A percentile compares a stretch with the other conserved stretches of the same genome.
phyloP scores from a whole-genome alignment of 768 basidiomycete genomes.

The Podaxis sp. region DNA sequence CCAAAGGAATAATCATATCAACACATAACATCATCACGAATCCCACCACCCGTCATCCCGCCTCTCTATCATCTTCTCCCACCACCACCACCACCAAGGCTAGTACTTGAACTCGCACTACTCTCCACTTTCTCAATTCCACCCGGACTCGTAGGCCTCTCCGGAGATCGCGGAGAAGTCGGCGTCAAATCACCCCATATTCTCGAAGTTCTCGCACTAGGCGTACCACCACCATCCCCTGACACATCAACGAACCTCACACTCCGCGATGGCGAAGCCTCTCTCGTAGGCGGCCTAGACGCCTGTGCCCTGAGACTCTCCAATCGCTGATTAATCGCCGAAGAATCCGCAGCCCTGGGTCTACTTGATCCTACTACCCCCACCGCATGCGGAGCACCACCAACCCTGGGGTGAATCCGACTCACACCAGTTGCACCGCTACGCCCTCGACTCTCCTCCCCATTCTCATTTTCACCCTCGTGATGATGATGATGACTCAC shows the following conservation, averaged over 20 bases:
- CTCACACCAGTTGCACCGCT: constrained; percentile 8
- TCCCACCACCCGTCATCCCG: neutral
- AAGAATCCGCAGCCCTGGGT: constrained; percentile 22
- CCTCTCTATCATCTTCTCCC: neutral
- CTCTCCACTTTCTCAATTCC: constrained; percentile 5
- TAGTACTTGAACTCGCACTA: neutral
- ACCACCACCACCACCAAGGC: neutral
- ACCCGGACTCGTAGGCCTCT: neutral
- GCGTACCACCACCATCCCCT: neutral
- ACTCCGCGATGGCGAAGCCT: constrained; percentile 41
- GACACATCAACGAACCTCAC: constrained; percentile 28
- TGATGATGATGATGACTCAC: neutral
- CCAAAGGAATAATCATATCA: neutral
- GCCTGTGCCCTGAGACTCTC: constrained; percentile 27
- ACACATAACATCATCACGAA: neutral
- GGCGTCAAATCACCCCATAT: neutral
- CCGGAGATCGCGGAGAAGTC: neutral
- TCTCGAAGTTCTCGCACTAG: neutral
- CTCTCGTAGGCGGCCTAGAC: constrained; percentile 28
- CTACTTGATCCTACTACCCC: constrained; percentile 12
- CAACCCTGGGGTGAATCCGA: constrained; percentile 9
- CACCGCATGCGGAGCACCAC: neutral
- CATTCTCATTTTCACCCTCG: neutral
- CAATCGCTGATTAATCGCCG: constrained; percentile 25
- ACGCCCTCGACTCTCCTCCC: neutral